Evolutionary conservation across 2,329 filamentous ascomycete species (phyloP).

Genomic region (Nemania sp.): DNA sequence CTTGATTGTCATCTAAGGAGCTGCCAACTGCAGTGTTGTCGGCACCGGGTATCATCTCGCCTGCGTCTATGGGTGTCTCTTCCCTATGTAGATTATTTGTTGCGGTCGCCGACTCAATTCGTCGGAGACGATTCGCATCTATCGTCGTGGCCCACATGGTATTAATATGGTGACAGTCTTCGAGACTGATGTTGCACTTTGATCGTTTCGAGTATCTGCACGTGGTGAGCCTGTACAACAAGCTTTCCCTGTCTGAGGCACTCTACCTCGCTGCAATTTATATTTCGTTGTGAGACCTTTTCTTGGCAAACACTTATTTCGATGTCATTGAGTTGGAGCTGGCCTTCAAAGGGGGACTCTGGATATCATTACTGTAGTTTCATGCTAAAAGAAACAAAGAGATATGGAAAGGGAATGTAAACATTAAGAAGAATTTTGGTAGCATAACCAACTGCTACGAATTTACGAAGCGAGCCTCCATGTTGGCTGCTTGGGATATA

Average conservation of each 20-base stretch:
- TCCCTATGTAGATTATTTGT: slow-evolving; percentile 32
- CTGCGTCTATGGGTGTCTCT: slow-evolving; percentile 28
- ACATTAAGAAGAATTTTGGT: too few relatives aligned
- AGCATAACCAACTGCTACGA: too few relatives aligned
- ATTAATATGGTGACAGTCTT: not conserved
- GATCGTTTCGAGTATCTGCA: not conserved
- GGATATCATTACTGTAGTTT: too few relatives aligned
- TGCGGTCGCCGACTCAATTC: slow-evolving; percentile 38
- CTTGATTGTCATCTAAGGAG: slow-evolving; percentile 4
- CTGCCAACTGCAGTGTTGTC: not conserved
- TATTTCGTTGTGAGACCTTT: too few relatives aligned
- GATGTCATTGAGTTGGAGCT: too few relatives aligned
- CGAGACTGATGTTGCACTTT: not conserved
- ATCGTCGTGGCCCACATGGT: slow-evolving; percentile 41
- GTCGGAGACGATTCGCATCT: slow-evolving; percentile 40
- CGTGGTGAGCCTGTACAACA: not conserved
- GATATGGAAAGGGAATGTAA: too few relatives aligned
- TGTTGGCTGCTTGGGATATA: too few relatives aligned
- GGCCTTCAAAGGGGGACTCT: too few relatives aligned
- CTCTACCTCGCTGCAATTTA: too few relatives aligned
- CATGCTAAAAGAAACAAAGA: too few relatives aligned
- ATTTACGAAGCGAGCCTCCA: too few relatives aligned
- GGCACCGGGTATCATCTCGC: slow-evolving; percentile 11
- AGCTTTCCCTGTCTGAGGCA: not conserved
- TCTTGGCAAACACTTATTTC: too few relatives aligned